Conservation (phyloP, 306 rosid genomes). For the Pterocarpus santalinus region DNA sequence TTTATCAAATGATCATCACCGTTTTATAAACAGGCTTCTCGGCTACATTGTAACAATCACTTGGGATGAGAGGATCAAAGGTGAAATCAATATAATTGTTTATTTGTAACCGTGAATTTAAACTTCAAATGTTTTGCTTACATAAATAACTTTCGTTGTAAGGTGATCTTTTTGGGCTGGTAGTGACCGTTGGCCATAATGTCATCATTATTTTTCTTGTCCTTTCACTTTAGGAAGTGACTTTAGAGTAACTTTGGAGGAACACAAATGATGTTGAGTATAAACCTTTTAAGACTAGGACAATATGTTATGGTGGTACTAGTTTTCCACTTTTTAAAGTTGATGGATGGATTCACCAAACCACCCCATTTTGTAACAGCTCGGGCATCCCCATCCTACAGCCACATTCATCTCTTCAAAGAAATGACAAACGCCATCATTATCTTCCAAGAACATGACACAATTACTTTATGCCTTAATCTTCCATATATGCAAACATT, state of each 20-base stretch:
- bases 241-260: conserved; percentile 38
- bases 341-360: conserved; percentile 45
- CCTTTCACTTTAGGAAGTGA: conserved; percentile 12
- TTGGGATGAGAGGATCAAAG: neutral
- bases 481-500: neutral
- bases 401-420: conserved; percentile 23
- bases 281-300: conserved; percentile 1
- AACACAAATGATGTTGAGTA: conserved; percentile 1
- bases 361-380: neutral
- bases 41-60: neutral
- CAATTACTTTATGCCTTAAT: conserved; percentile 22
- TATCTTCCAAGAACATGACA: conserved; percentile 33
- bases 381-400: conserved; percentile 23
- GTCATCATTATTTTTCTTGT: neutral
- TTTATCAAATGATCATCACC: no score
- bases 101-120: neutral
- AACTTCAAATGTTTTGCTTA: neutral
- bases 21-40: neutral
- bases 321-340: conserved; percentile 34
- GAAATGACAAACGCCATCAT: conserved; percentile 14
- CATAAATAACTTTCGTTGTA: neutral
- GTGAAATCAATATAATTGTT: neutral
- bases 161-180: neutral
- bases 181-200: neutral
- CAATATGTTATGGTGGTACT: conserved; percentile 23